Evolutionary conservation across 1,284 basidiomycete genomes (phyloP).

Genomic region (Malassezia restricta): DNA sequence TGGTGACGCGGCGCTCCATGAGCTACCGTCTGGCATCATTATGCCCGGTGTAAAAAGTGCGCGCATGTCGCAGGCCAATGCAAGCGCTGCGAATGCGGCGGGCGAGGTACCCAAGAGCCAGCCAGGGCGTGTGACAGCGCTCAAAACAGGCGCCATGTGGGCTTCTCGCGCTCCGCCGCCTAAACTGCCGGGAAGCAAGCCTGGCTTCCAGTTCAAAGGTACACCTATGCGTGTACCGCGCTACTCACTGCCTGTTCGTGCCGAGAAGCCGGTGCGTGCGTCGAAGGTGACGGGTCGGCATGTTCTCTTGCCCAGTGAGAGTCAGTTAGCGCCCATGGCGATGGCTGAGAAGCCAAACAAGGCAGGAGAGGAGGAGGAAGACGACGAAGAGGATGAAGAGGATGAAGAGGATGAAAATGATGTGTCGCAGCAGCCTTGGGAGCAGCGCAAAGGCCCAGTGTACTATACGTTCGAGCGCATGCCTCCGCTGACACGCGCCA

Average conservation of each 20-base stretch:
- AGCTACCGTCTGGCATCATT: slow-evolving; percentile 25
- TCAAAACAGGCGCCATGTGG: slow-evolving; percentile 3
- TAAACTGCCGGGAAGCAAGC: slow-evolving; percentile 4
- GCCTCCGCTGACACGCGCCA: slow-evolving; percentile 28
- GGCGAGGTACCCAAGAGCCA: background rate
- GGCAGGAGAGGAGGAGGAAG: slow-evolving; percentile 32
- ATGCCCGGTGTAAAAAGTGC: slow-evolving; percentile 21
- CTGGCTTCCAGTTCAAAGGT: slow-evolving; percentile 27
- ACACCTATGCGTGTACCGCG: slow-evolving; percentile 38
- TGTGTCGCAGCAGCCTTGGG: background rate
- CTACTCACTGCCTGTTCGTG: slow-evolving; percentile 41
- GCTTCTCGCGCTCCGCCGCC: slow-evolving; percentile 5
- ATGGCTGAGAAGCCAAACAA: slow-evolving; percentile 35
- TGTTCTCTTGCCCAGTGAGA: slow-evolving; percentile 76
- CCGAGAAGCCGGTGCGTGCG: slow-evolving; percentile 55
- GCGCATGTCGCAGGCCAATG: slow-evolving; percentile 9
- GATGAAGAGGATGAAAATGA: slow-evolving; percentile 34
- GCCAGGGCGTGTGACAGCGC: background rate
- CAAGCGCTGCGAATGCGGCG: background rate
- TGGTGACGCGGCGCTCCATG: slow-evolving; percentile 25
- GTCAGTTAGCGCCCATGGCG: slow-evolving; percentile 69
- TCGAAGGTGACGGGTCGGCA: slow-evolving; percentile 86
- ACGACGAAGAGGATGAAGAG: slow-evolving; percentile 37
- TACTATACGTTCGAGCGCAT: slow-evolving; percentile 44
- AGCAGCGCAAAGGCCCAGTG: slow-evolving; percentile 29